A percentile compares a stretch with the other conserved stretches of the same genome.
These are phyloP conservation scores for Sideroxylon spinosum DNA, from an alignment of 179 eudicot species.

Conservation along the genomic window DNA sequence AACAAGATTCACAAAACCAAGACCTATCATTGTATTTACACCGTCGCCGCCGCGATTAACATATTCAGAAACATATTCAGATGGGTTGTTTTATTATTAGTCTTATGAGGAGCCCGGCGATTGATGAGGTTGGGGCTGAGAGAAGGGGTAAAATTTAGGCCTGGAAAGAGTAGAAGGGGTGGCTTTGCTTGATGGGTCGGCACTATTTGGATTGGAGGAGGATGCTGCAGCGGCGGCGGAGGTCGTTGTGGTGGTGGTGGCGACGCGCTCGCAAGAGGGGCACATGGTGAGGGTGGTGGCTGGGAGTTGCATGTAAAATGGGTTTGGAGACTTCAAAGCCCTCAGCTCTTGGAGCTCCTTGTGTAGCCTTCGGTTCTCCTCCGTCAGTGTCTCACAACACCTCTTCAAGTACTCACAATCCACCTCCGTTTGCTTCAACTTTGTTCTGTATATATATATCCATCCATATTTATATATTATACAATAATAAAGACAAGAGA, in stretches of 20 bases:
- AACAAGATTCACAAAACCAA: background rate
- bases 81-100: background rate
- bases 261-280: slow-evolving; percentile 75
- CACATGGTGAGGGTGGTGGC: slow-evolving; percentile 86
- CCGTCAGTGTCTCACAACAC: slow-evolving; percentile 69
- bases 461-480: background rate
- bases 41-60: background rate
- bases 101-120: slow-evolving; percentile 29
- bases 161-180: slow-evolving; percentile 22
- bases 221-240: background rate
- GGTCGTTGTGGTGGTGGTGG: slow-evolving; percentile 37
- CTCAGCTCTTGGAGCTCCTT: slow-evolving; percentile 70
- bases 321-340: slow-evolving; percentile 56
- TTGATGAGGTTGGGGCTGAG: slow-evolving; percentile 25
- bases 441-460: slow-evolving; percentile 39
- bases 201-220: background rate
- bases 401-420: slow-evolving; percentile 79
- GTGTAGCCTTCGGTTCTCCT: slow-evolving; percentile 67
- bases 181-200: slow-evolving; percentile 12
- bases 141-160: slow-evolving; percentile 29
- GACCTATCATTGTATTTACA: slow-evolving; percentile 1
- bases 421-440: slow-evolving; percentile 80
- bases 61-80: slow-evolving; percentile 4
- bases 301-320: slow-evolving; percentile 65
- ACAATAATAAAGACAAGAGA: background rate